Evolutionary conservation across 2,329 filamentous ascomycete species (phyloP).

Genomic region (Arthrinium puccinioides): DNA sequence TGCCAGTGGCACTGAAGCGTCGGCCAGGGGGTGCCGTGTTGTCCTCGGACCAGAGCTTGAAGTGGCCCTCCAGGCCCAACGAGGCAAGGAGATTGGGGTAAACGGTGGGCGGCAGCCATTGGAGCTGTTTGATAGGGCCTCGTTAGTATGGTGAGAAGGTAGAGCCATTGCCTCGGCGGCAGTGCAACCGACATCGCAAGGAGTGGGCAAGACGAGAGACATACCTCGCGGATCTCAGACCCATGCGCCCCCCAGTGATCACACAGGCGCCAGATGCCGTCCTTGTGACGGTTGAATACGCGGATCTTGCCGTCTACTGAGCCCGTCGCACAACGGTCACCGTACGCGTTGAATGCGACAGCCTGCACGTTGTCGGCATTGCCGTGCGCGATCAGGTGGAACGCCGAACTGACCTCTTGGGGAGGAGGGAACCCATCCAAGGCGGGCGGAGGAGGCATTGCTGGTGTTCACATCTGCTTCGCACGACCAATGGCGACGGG

Average conservation of each 20-base stretch:
- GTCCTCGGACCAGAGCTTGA: conserved; percentile 91
- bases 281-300: conserved; percentile 79
- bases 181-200: not conserved
- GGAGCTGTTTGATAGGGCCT: conserved; percentile 50
- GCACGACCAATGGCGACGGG: too few species aligned
- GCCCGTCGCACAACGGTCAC: conserved; percentile 83
- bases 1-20: conserved; percentile 66
- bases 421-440: conserved; percentile 6
- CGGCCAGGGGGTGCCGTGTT: conserved; percentile 71
- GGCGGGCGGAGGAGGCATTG: conserved; percentile 6
- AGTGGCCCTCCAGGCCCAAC: conserved; percentile 81
- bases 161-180: not conserved
- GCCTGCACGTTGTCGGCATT: conserved; percentile 77
- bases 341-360: conserved; percentile 86
- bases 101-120: conserved; percentile 88
- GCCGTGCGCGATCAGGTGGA: conserved; percentile 63
- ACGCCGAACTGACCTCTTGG: conserved; percentile 37
- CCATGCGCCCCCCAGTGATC: conserved; percentile 89
- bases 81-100: conserved; percentile 81
- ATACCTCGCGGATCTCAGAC: conserved; percentile 81
- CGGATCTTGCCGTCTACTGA: conserved; percentile 90
- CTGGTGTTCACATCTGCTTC: not conserved
- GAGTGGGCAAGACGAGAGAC: too few species aligned
- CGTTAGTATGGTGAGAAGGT: not conserved
- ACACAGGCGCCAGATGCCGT: conserved; percentile 69